Evolutionary conservation across 768 basidiomycete genomes (phyloP), one percentile per base, ranked within the genome.

Genomic region (Boletus rubropictus): DNA sequence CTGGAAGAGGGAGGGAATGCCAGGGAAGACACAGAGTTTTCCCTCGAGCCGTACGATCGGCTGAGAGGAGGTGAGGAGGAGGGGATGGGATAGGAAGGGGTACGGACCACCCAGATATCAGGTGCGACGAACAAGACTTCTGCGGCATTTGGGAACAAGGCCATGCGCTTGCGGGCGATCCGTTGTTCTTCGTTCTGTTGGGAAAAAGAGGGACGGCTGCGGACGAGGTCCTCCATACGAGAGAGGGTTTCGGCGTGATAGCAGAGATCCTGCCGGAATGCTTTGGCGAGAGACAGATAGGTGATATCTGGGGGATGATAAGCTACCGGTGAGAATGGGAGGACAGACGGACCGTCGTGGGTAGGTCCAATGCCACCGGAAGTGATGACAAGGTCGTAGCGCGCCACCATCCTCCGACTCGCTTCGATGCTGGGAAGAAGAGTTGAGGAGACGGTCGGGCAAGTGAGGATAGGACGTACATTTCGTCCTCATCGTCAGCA

Each of bases 281-380:
- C 87, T 57, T 82, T 86, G 5, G 86, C 91, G 18, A 98, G 79
- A 1, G 89, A 87, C 5, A 78, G 74, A 57, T 96, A 96, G 5
- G 93, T 95, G 59, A 95, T 95, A 59, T 93, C 89, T 85, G 59
- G 36, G 29, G 9, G 24, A n/a, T 3, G 32, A 31, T 50, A 42
- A 47, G 42, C 25, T 21, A 37, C 17, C 24, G 38, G 7, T 35
- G 35, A 1, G 28, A 6, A 8, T 0, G 32, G 36, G 21, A 41
- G 37, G 7, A 28, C 44, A 18, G 25, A 12, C 76, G 46, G 53
- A 87, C 89, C 89, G 59, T 90, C 90, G 59, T 92, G 89, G 11
- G 90, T 94, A 3, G 90, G 89, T 0, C 91, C 91, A 45, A 96
- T 91, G 1, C 94, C 93, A 1, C 94, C 93, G 11, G 82, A 84